phyloP scores from a whole-genome alignment of 805 yeast species.

The Danielozyma ontarioensis region DNA sequence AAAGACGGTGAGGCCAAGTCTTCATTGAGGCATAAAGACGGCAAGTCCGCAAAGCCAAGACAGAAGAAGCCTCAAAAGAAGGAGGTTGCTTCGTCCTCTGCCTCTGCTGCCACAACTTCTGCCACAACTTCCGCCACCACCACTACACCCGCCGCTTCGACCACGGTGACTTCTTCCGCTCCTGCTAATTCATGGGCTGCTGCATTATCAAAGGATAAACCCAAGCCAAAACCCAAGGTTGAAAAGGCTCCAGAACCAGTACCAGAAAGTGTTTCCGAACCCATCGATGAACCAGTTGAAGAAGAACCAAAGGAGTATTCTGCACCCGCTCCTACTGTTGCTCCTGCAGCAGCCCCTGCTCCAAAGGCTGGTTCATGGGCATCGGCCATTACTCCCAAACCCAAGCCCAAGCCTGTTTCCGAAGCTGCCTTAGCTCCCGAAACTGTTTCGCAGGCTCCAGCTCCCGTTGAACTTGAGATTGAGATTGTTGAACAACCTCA shows the following conservation, averaged over 20 bases:
- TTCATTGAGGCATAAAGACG: background rate
- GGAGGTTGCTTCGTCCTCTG: slow-evolving; percentile 15
- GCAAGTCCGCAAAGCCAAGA: slow-evolving; percentile 9
- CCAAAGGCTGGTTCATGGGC: slow-evolving; percentile 64
- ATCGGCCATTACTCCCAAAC: slow-evolving; percentile 51
- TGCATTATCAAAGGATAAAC: slow-evolving; percentile 33
- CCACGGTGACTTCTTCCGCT: slow-evolving; percentile 5
- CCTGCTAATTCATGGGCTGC: slow-evolving; percentile 40
- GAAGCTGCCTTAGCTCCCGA: slow-evolving; percentile 2
- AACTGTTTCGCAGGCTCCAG: background rate
- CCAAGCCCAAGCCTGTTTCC: slow-evolving; percentile 35
- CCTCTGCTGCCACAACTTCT: slow-evolving; percentile 13
- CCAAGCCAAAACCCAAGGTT: slow-evolving; percentile 22
- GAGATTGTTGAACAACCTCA: background rate
- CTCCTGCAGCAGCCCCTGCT: slow-evolving; percentile 3
- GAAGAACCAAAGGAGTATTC: slow-evolving; percentile 10
- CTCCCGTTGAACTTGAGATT: background rate
- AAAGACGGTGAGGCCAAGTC: slow-evolving; percentile 7
- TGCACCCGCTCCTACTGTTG: too few relatives aligned
- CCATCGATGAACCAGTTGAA: slow-evolving; percentile 10
- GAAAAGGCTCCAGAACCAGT: slow-evolving; percentile 3
- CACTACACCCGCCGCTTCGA: slow-evolving; percentile 10
- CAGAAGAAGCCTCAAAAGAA: slow-evolving; percentile 5
- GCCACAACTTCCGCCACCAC: slow-evolving; percentile 3
- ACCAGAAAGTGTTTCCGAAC: slow-evolving; percentile 8